Base-by-base conservation (phyloP, 805 yeast species). In the Blastobotrys americana region DNA sequence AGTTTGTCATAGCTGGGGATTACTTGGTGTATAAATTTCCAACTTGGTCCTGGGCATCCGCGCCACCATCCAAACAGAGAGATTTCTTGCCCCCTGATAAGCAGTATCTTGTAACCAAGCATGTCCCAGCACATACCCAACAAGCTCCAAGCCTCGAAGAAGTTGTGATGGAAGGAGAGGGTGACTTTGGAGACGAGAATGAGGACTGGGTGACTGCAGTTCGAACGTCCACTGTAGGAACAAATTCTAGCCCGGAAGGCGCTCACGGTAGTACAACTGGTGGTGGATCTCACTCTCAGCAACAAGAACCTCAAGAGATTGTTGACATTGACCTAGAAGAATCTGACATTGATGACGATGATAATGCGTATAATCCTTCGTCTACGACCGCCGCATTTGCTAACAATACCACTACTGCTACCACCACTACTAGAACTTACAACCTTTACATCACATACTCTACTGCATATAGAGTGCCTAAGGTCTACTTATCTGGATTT, bases 391-490 rank as follows among this genome's bases (percentile, higher is more conserved):
- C n/a, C n/a, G n/a, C n/a, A 4, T 17, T 28, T n/a, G 18, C 5
- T n/a, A 39, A 31, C 28, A 18, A 35, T 22, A 35, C 23, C 25
- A 33, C 38, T 17, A 21, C 23, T 23, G 48, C 57, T 4, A 38
- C 52, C 13, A 28, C 55, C 8, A 58, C 63, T 3, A 50, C 55
- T 31, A 70, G 97, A 52, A 77, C 78, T 50, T 93, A 90, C 62
- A 96, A 93, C 64, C 68, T 93, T 41, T 93, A 83, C 68, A 88
- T 93, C 55, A 78, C 94, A 2, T 93, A 93, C 63, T 86, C 96
- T 8, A 90, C 98, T 0, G 84, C 96, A 1, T 93, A 93, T 60
- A 73, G 97, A 37, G 98, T 93, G 3, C 98, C 98, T 22, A 88
- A 93, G 68, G 73, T 94, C 75, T 93, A 88, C 58, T 67, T 93